A percentile compares a stretch with the other conserved stretches of the same genome.
Evolutionary conservation across 176 grass and related monocot genomes (phyloP).

Genomic region (Melocanna baccifera): DNA sequence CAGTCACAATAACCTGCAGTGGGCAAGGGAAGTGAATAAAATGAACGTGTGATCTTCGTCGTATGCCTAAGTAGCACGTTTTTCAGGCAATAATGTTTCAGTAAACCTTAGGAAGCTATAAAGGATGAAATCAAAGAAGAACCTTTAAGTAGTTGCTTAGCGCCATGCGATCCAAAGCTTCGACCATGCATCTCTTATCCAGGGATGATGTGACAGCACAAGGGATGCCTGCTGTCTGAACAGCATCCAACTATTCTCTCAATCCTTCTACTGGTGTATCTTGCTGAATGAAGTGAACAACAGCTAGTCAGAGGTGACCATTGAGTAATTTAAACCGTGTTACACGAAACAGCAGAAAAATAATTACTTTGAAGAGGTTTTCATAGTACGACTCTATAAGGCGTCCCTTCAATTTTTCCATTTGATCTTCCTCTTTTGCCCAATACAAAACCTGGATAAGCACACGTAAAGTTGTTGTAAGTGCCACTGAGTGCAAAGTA

Average conservation of each 20-base stretch:
- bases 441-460: conserved; percentile 74
- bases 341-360: background rate
- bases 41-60: background rate
- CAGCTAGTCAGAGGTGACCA: background rate
- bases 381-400: conserved; percentile 79
- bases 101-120: background rate
- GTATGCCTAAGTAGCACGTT: background rate
- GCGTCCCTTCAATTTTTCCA: conserved; percentile 79
- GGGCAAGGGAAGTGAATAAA: background rate
- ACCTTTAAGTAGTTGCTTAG: conserved; percentile 94
- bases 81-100: conserved; percentile 23
- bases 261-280: conserved; percentile 76
- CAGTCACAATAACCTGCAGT: conserved; percentile 74
- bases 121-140: background rate
- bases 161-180: conserved; percentile 74
- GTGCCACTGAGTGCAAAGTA: background rate
- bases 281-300: conserved; percentile 48
- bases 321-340: background rate
- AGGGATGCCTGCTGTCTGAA: conserved; percentile 80
- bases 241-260: conserved; percentile 91
- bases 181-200: conserved; percentile 77
- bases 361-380: conserved; percentile 75
- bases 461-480: conserved; percentile 13
- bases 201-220: conserved; percentile 82
- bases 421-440: conserved; percentile 67